Evolutionary conservation across 352 stramenopile genomes (phyloP).

Genomic region (Globisporangium orthogonon): DNA sequence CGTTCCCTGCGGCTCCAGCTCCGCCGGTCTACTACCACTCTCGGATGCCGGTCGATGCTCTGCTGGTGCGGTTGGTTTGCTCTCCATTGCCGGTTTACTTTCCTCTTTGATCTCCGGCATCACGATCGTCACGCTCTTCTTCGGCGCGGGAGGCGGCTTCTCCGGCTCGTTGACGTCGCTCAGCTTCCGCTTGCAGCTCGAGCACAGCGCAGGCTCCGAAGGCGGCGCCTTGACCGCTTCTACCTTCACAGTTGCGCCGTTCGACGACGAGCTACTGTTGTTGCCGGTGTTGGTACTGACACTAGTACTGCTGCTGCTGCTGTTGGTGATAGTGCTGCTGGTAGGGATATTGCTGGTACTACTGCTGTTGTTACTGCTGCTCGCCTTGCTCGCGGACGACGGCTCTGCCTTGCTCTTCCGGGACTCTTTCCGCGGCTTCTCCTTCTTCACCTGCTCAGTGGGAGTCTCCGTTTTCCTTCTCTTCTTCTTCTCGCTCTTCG

Average conservation of each 20-base stretch:
- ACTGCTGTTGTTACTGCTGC: not conserved
- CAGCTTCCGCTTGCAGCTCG: slow-evolving; percentile 59
- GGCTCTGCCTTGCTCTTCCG: slow-evolving; percentile 5
- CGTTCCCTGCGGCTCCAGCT: slow-evolving; percentile 10
- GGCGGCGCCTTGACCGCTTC: not conserved
- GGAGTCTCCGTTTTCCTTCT: slow-evolving; percentile 2
- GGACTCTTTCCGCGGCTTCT: slow-evolving; percentile 14
- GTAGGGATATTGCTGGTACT: slow-evolving; percentile 4
- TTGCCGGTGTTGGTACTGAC: slow-evolving; percentile 7
- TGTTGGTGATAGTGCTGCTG: slow-evolving; percentile 1
- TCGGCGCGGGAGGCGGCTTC: slow-evolving; percentile 14
- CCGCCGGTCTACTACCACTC: not conserved
- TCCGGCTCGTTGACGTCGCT: slow-evolving; percentile 29
- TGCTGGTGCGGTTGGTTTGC: not conserved
- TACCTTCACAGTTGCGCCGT: slow-evolving; percentile 1
- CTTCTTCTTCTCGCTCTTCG: slow-evolving; percentile 13
- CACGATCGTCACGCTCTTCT: slow-evolving; percentile 20
- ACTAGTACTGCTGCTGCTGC: not conserved
- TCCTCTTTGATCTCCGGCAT: slow-evolving; percentile 4
- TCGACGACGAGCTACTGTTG: slow-evolving; percentile 17
- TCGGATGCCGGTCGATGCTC: not conserved
- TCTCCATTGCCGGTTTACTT: not conserved
- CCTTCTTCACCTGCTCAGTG: slow-evolving; percentile 19
- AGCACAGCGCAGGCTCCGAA: slow-evolving; percentile 23
- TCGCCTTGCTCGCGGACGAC: not conserved